phyloP scores from a whole-genome alignment of 306 rosid genomes.

The Mucuna pruriens region DNA sequence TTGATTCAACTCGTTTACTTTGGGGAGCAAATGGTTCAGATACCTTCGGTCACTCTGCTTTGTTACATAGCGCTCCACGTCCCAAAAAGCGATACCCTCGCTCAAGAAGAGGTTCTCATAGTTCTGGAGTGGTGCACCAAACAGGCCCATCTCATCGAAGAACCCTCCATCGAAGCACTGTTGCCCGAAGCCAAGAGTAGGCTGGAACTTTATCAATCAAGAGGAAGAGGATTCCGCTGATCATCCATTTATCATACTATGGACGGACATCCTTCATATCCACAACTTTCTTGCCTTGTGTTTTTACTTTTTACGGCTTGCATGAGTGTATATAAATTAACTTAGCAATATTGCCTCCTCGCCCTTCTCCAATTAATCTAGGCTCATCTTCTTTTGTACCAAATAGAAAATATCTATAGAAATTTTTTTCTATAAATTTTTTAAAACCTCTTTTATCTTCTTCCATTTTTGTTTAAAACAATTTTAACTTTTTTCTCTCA shows the following conservation, averaged over 20 bases:
- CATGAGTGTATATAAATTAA: constrained; percentile 13
- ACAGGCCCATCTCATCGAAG: constrained; percentile 55
- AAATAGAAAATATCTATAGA: not conserved
- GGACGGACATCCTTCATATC: not conserved
- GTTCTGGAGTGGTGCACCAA: constrained; percentile 81
- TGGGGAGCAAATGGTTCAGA: constrained; percentile 67
- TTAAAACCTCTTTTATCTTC: not conserved
- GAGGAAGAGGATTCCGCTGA: constrained; percentile 77
- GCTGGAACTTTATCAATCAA: constrained; percentile 81
- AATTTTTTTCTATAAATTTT: not conserved
- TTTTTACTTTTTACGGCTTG: not conserved
- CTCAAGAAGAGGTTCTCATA: constrained; percentile 74
- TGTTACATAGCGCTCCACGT: constrained; percentile 69
- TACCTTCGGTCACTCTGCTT: constrained; percentile 61
- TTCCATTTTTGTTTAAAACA: no score
- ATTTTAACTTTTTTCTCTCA: no score
- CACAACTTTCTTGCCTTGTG: not conserved
- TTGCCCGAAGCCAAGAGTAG: constrained; percentile 82
- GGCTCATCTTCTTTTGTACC: not conserved
- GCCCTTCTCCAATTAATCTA: constrained; percentile 18
- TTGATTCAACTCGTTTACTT: constrained; percentile 71
- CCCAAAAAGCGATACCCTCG: constrained; percentile 75
- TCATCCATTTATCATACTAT: not conserved
- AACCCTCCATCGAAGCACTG: constrained; percentile 37
- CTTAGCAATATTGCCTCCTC: not conserved